Conservation (phyloP, 2,329 filamentous ascomycete species). For the Penicillium sp. region DNA sequence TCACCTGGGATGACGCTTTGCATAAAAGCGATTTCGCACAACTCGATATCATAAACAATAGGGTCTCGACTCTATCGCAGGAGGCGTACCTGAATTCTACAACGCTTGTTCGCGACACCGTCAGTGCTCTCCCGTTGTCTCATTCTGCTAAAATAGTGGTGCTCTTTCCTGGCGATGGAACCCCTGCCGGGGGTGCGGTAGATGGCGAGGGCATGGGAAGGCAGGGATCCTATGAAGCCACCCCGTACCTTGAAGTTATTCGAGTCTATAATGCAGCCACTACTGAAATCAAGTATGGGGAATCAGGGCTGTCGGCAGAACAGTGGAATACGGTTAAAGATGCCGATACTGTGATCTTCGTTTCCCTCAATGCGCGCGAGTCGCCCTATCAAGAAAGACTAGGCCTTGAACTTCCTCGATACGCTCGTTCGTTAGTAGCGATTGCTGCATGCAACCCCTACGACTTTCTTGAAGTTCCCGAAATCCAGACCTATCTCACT, state of each 20-base stretch:
- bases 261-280: conserved; percentile 29
- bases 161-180: conserved; percentile 43
- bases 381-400: conserved; percentile 42
- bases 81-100: conserved; percentile 45
- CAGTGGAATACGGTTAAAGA: conserved; percentile 36
- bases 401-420: conserved; percentile 37
- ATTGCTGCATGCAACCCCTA: conserved; percentile 51
- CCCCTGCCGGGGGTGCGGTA: conserved; percentile 41
- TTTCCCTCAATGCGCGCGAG: conserved; percentile 45
- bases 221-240: conserved; percentile 36
- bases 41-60: conserved; percentile 30
- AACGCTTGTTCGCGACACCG: conserved; percentile 43
- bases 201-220: conserved; percentile 43
- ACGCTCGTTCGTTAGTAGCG: conserved; percentile 37
- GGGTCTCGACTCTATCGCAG: conserved; percentile 33
- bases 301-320: conserved; percentile 33
- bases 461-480: conserved; percentile 45
- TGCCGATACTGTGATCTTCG: conserved; percentile 47
- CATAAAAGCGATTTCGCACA: conserved; percentile 17
- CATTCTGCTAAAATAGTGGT: conserved; percentile 37
- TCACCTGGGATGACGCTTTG: conserved; percentile 37
- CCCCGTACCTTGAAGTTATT: conserved; percentile 39
- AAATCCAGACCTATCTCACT: conserved; percentile 47
- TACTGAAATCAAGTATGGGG: conserved; percentile 40
- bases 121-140: conserved; percentile 37